Evolutionary conservation across 192 early-diverging fungal species (phyloP), one percentile per base, ranked within the genome.

Genomic region (Thoreauomyces humboldtii): DNA sequence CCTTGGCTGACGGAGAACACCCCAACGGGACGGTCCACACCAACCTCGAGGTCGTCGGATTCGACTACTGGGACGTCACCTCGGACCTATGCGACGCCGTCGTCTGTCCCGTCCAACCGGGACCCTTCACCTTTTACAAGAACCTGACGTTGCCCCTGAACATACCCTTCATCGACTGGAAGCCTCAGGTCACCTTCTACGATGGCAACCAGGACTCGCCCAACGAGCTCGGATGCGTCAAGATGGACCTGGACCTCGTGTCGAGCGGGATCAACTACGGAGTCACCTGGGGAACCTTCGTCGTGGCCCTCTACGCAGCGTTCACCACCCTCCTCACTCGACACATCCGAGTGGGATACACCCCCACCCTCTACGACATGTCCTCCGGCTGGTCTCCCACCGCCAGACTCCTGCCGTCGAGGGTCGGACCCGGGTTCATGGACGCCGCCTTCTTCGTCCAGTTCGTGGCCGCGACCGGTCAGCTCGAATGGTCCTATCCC

Each of bases 381-480:
- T 64, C 62, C 33, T 64, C 62, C 1, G 62, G 62, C 15, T 64
- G 62, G 62, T 47, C 62, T 0, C 62, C 62, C 22, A 52, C 47
- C 5, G 50, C 62, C 17, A 47, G 50, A 22, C 34, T 64, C 7
- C 33, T 64, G 31, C 62, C 62, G 6, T 34, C 48, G 0, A 47
- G 62, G 4, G 27, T 64, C 9, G 46, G 50, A 24, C 62, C 62
- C 15, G 29, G 33, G 6, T 53, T 64, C 36, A 53, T 53, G 7
- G 33, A 64, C 37, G 62, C 54, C 1, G 48, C 50, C 4, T 33
- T 64, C 11, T 64, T 64, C 17, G 62, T 51, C 1, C 62, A 64
- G 62, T 64, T 64, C 22, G n/a, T 54, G 0, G 62, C 62, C 22
- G 24, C 50, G 24, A 38, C 62, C 0, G 62, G 48, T 5, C 46